These are phyloP conservation scores for Sporisorium exsertum DNA, from an alignment of 1,284 basidiomycete species.

Conservation along the genomic window DNA sequence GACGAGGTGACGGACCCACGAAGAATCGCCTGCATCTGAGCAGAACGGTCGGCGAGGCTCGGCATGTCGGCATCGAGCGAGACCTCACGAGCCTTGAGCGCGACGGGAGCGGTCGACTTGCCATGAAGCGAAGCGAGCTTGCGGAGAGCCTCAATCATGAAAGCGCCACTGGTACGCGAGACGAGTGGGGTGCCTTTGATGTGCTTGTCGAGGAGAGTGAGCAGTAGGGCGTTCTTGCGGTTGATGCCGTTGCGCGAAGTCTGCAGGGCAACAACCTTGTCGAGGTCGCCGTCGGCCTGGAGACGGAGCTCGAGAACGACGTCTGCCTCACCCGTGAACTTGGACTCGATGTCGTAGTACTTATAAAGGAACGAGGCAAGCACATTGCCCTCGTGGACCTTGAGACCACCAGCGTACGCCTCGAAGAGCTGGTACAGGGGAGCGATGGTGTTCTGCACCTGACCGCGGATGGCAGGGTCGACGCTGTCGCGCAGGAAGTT, in stretches of 20 bases:
- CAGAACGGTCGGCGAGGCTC: constrained; percentile 90
- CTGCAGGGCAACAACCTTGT: constrained; percentile 86
- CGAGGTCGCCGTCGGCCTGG: constrained; percentile 89
- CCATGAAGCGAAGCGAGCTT: constrained; percentile 79
- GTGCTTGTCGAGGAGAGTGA: constrained; percentile 82
- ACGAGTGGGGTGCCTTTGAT: constrained; percentile 59
- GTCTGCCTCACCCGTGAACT: constrained; percentile 92
- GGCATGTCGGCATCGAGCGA: constrained; percentile 95
- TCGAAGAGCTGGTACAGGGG: constrained; percentile 83
- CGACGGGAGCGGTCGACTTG: constrained; percentile 71
- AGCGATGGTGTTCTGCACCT: constrained; percentile 74
- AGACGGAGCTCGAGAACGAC: constrained; percentile 90
- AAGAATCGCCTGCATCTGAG: constrained; percentile 94
- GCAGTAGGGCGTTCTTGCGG: constrained; percentile 89
- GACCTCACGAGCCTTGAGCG: constrained; percentile 96
- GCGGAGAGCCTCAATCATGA: constrained; percentile 60
- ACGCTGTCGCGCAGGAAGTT: constrained; percentile 86
- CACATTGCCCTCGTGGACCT: constrained; percentile 84
- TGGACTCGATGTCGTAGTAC: constrained; percentile 86
- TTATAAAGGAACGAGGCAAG: constrained; percentile 79
- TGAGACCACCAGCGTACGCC: constrained; percentile 83
- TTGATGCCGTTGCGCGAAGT: constrained; percentile 95
- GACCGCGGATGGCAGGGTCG: constrained; percentile 57
- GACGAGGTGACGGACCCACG: constrained; percentile 86
- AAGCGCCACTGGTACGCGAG: constrained; percentile 50